phyloP scores from a whole-genome alignment of 805 yeast species.

The Jamesozyma rosinii region DNA sequence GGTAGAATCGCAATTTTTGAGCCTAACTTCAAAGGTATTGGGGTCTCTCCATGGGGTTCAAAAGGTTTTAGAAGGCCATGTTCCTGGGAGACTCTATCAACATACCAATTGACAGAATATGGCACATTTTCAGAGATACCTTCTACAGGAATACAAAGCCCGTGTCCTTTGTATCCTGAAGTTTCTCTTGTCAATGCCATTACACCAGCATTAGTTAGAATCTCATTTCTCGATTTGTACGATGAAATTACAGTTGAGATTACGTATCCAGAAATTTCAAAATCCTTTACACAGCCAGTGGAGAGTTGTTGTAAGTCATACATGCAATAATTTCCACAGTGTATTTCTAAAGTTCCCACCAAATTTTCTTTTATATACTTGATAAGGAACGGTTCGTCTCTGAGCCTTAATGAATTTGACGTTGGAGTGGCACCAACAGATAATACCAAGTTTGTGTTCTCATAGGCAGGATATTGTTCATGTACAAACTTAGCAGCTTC shows the following conservation, averaged over 20 bases:
- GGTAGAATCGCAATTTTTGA: conserved; percentile 49
- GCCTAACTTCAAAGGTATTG: conserved; percentile 31
- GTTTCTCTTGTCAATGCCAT: conserved; percentile 63
- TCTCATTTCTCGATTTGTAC: conserved; percentile 46
- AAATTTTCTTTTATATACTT: conserved; percentile 15
- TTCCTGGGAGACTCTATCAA: conserved; percentile 66
- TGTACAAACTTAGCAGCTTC: conserved; percentile 37
- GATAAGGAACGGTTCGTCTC: conserved; percentile 6
- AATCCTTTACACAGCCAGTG: conserved; percentile 45
- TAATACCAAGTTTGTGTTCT: conserved; percentile 36
- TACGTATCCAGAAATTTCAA: conserved; percentile 43
- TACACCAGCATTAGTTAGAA: conserved; percentile 65
- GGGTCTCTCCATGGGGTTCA: conserved; percentile 17
- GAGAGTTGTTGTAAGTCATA: conserved; percentile 73
- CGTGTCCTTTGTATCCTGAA: conserved; percentile 47
- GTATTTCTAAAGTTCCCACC: conserved; percentile 49
- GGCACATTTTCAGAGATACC: conserved; percentile 33
- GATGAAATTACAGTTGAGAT: conserved; percentile 50
- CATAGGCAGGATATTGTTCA: conserved; percentile 23
- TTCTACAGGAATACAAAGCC: conserved; percentile 25
- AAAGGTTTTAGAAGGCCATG: conserved; percentile 63
- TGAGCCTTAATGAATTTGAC: conserved; percentile 42
- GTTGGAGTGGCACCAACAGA: conserved; percentile 84
- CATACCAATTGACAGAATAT: conserved; percentile 45
- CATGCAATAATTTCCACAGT: conserved; percentile 73